Percentiles rank a stretch among this genome's conserved stretches.
phyloP scores from a whole-genome alignment of 495 filamentous ascomycete species.

The Penicillium angulare region DNA sequence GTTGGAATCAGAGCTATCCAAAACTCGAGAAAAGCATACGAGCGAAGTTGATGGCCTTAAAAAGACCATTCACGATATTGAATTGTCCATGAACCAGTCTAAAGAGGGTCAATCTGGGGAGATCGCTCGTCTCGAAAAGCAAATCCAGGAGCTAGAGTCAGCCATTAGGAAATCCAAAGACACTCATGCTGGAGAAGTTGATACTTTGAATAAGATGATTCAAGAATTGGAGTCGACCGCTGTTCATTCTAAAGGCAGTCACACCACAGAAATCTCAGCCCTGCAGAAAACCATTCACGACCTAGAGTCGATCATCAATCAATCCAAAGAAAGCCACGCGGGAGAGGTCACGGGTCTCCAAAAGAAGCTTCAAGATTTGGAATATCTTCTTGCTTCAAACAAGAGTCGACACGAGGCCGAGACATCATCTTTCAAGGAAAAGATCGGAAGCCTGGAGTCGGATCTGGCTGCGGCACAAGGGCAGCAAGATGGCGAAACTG shows the following conservation, averaged over 20 bases:
- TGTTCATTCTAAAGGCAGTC: slow-evolving; percentile 28
- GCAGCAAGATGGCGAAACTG: slow-evolving; percentile 58
- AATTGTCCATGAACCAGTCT: slow-evolving; percentile 54
- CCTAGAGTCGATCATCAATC: slow-evolving; percentile 41
- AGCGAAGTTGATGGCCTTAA: slow-evolving; percentile 26
- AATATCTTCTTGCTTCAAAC: slow-evolving; percentile 55
- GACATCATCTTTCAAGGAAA: slow-evolving; percentile 52
- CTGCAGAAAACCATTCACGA: slow-evolving; percentile 25
- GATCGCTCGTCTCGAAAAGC: slow-evolving; percentile 53
- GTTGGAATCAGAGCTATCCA: slow-evolving; percentile 60
- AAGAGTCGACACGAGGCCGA: slow-evolving; percentile 54
- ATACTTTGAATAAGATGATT: slow-evolving; percentile 41
- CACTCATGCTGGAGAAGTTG: slow-evolving; percentile 58
- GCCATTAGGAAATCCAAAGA: slow-evolving; percentile 54
- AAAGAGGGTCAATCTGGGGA: slow-evolving; percentile 59
- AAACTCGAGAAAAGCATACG: slow-evolving; percentile 49
- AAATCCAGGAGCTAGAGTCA: slow-evolving; percentile 53
- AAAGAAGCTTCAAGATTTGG: slow-evolving; percentile 7
- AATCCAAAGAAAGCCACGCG: background rate
- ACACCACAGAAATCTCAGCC: background rate
- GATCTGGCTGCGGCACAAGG: slow-evolving; percentile 54
- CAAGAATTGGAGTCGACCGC: background rate
- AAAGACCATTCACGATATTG: slow-evolving; percentile 53
- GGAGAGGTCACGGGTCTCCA: slow-evolving; percentile 4
- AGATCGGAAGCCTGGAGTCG: slow-evolving; percentile 52